Base-by-base conservation (phyloP, 768 basidiomycete genomes). In the Calocybe gangraenosa region DNA sequence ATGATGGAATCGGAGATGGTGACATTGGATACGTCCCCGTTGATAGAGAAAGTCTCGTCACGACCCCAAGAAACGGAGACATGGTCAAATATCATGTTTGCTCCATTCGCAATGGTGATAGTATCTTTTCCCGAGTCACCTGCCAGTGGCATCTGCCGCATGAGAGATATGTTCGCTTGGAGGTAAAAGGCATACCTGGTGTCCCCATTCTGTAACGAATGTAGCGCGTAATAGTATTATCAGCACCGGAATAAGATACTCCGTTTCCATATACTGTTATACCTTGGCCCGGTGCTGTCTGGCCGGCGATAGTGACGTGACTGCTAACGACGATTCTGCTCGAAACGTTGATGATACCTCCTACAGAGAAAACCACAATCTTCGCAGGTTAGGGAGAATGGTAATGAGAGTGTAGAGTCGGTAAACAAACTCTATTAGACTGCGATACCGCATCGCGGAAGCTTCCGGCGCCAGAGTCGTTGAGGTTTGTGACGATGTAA, bases 271-370 rank as follows among this genome's bases (percentile, higher is more conserved):
- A 65, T 34, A 66, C 59, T 17, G 65, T 67, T 20, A 67, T 67
- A n/a, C 65, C 65, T 52, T 65, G 63, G 13, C 65, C 65, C 19
- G 65, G 65, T 15, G 65, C 65, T n/a, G 65, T 67, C 44, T 67
- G 63, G 3, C 65, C 65, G 28, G 61, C 62, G 15, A 67, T 66
- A 1, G 57, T 62, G 18, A 64, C 54, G 42, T 62, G 56, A 15
- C 50, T 54, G 39, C 60, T 65, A 23, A 67, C 53, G 23, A 67
- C 62, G 14, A 66, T 56, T 19, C 65, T 59, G 34, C 48, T 47
- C 10, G 40, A 56, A 22, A 65, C 65, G 20, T 51, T 64, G 39
- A 67, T 66, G 44, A 67, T 28, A 8, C 65, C 65, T 3, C 65
- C 65, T 3, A 67, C 61, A 9, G 63, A 53, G 41, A 67, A 67